Percentiles rank a stretch among this genome's conserved stretches.
phyloP scores from a whole-genome alignment of 495 filamentous ascomycete genomes.

The Aspergillus indologenus region DNA sequence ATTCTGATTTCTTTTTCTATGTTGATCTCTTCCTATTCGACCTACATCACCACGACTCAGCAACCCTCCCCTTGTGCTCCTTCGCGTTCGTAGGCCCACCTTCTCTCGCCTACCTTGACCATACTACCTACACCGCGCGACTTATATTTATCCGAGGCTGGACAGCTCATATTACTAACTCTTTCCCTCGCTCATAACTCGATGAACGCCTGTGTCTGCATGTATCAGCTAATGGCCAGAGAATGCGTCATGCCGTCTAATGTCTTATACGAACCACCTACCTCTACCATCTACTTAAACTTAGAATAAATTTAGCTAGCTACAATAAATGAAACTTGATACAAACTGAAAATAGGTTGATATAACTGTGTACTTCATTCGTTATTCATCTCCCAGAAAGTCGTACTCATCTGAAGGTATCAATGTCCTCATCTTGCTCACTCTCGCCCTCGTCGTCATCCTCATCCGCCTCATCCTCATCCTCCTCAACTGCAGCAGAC shows the following conservation, averaged over 20 bases:
- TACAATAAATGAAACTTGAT: not conserved
- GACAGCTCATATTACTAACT: not conserved
- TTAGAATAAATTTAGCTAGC: not conserved
- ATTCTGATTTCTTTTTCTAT: slow-evolving; percentile 7
- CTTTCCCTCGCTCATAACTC: not conserved
- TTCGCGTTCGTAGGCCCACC: not conserved
- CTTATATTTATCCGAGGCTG: not conserved
- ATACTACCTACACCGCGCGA: not conserved
- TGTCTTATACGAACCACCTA: slow-evolving; percentile 23
- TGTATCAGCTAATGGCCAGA: slow-evolving; percentile 20
- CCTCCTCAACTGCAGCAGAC: slow-evolving; percentile 20
- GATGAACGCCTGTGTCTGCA: slow-evolving; percentile 10
- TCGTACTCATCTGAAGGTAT: not conserved
- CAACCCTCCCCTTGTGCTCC: not conserved
- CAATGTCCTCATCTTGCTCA: slow-evolving; percentile 10
- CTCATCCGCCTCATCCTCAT: slow-evolving; percentile 18
- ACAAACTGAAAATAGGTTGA: not conserved
- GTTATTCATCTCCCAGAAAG: no score
- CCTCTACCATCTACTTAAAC: slow-evolving; percentile 2
- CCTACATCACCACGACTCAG: not conserved
- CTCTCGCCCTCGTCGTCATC: slow-evolving; percentile 19
- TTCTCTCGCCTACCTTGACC: not conserved
- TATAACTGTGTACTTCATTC: no score
- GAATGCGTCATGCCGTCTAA: slow-evolving; percentile 21
- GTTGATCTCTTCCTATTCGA: slow-evolving; percentile 2